Evolutionary conservation across 2,329 filamentous ascomycete species (phyloP), one percentile per base, ranked within the genome.

Genomic region (Coniella lustricola): DNA sequence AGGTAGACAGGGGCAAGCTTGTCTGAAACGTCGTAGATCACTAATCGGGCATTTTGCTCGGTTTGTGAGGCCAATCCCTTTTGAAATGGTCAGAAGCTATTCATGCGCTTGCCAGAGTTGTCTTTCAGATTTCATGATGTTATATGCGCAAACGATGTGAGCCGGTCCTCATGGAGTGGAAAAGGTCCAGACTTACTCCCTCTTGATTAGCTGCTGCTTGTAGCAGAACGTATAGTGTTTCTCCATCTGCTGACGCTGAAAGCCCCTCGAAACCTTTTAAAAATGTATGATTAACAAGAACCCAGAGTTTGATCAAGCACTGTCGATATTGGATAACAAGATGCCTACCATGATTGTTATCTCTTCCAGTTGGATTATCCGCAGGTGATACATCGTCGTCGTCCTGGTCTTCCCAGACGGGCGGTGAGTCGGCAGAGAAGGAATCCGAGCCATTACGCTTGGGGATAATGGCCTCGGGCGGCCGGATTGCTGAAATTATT

Each of bases 181-280:
- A 29, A 29, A n/a, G n/a, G n/a, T 29, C 5, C 25, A 29, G 14
- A 46, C 82, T 81, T 22, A 49, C 47, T 7, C 49, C 49, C 53
- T 83, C 78, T 57, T 84, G 79, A 50, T 76, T 73, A 4, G 79
- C 67, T 0, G 83, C 82, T 1, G 78, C 80, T 60, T 90, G 84
- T 18, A 87, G 67, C 49, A 88, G 70, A 1, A 76, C 75, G 59
- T 79, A 87, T 10, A 88, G 67, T 2, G 71, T 77, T 52, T 77
- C 79, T 9, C 82, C 81, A 54, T 85, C 78, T 0, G 74, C 69
- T 3, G 76, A 79, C n/a, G 76, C 64, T 0, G 81, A 83, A 42
- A 89, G 64, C 0, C 80, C 84, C 63, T 89, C 85, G 42, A 88
- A 78, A n/a, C 85, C 47, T 49, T 5, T 33, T 7, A 8, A 42